phyloP scores from a whole-genome alignment of 208 protist genomes.

The Acanthamoeba lenticulata region DNA sequence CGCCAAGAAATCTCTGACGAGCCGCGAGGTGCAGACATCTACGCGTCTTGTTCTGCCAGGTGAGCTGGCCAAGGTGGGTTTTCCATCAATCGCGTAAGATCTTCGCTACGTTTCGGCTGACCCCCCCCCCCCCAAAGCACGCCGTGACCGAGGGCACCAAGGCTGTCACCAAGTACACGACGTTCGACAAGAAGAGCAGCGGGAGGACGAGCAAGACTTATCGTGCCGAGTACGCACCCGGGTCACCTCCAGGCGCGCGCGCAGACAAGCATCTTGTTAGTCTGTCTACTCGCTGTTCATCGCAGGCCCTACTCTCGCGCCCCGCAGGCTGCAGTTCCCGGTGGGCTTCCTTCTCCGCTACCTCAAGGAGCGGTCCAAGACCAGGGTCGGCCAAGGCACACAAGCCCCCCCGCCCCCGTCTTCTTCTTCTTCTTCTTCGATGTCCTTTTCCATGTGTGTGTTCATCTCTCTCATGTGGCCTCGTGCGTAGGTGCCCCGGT shows the following conservation, averaged over 20 bases:
- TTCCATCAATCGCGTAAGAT: constrained; percentile 87
- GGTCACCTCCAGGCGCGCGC: too few species aligned
- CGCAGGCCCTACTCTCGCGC: background rate
- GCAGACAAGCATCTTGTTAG: too few species aligned
- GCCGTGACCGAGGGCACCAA: constrained; percentile 99
- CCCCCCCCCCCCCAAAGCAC: constrained; percentile 92
- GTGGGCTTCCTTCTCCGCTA: constrained; percentile 96
- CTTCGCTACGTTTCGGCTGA: too few species aligned
- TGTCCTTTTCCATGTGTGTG: too few species aligned
- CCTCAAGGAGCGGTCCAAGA: constrained; percentile 89
- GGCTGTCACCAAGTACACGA: constrained; percentile 95
- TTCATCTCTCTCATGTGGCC: too few species aligned
- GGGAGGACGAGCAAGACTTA: background rate
- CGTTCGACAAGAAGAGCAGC: background rate
- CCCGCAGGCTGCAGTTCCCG: constrained; percentile 95
- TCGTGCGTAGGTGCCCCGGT: background rate
- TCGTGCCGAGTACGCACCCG: background rate
- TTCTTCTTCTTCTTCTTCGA: too few species aligned
- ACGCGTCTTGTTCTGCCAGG: constrained; percentile 97
- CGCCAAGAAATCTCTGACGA: constrained; percentile 96
- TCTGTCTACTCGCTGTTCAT: too few species aligned
- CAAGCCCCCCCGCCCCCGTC: too few species aligned
- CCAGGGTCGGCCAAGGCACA: constrained; percentile 95
- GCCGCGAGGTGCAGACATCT: constrained; percentile 97
- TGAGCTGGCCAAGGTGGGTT: constrained; percentile 97